These are phyloP conservation scores for Conticribra guillardii DNA, from an alignment of 108 stramenopile species.

Conservation along the genomic window DNA sequence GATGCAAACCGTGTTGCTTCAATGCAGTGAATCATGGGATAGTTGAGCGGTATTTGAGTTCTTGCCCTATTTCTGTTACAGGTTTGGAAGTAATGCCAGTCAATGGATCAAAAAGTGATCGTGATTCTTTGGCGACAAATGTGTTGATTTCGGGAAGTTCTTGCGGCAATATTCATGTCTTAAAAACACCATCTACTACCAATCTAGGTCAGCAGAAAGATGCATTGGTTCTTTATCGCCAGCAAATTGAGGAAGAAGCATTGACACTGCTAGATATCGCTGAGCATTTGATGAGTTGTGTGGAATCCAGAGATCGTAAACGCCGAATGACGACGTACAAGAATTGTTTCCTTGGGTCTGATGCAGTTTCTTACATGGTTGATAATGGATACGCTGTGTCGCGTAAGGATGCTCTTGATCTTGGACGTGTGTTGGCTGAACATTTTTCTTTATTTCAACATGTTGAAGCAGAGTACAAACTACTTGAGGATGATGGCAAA, in stretches of 20 bases:
- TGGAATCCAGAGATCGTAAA: conserved; percentile 24
- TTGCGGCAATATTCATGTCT: conserved; percentile 29
- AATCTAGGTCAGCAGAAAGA: conserved; percentile 10
- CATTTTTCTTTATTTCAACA: conserved; percentile 57
- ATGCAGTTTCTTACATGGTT: conserved; percentile 61
- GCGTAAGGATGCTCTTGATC: conserved; percentile 61
- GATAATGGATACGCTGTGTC: conserved; percentile 36
- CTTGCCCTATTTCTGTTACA: conserved; percentile 9
- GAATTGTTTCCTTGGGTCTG: conserved; percentile 33
- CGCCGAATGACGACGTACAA: conserved; percentile 13
- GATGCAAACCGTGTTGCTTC: conserved; percentile 27
- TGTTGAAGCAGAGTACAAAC: conserved; percentile 43
- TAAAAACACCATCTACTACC: conserved; percentile 1
- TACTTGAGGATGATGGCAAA: conserved; percentile 58
- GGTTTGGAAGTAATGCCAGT: neutral
- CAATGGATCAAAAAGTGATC: no score
- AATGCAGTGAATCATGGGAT: conserved; percentile 34
- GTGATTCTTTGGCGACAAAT: no score
- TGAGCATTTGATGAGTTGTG: neutral
- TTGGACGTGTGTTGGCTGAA: conserved; percentile 52
- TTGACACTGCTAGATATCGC: conserved; percentile 33
- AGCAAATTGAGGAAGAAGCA: conserved; percentile 61
- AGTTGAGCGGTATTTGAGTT: conserved; percentile 15
- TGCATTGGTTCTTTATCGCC: conserved; percentile 38
- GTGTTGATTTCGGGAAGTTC: conserved; percentile 22